Evolutionary conservation across 78 protist genomes (phyloP).

Genomic region (Capsaspora owczarzaki): DNA sequence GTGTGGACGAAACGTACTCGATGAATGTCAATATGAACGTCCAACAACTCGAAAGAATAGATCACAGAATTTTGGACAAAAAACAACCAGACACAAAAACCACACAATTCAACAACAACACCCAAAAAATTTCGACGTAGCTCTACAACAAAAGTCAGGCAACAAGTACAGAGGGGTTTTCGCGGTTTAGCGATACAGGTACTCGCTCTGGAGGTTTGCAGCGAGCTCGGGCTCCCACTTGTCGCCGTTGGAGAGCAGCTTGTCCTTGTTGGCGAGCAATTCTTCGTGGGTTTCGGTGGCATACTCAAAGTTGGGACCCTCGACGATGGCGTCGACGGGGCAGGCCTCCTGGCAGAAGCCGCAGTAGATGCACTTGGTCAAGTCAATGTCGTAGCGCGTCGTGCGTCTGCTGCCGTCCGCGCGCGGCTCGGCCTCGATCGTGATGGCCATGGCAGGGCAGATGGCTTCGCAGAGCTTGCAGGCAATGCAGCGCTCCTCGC

Average conservation of each 20-base stretch:
- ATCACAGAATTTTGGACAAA: too few relatives aligned
- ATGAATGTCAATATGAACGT: background rate
- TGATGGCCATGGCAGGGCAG: conserved; percentile 91
- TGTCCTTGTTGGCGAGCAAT: conserved; percentile 58
- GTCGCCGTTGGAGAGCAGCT: conserved; percentile 78
- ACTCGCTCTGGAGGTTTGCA: conserved; percentile 59
- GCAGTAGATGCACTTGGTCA: conserved; percentile 92
- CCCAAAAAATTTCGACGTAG: background rate
- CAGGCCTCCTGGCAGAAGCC: conserved; percentile 84
- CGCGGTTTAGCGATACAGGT: conserved; percentile 53
- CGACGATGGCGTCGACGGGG: conserved; percentile 92
- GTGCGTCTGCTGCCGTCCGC: conserved; percentile 82
- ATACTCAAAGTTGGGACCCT: conserved; percentile 88
- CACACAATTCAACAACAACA: background rate
- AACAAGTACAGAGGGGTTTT: background rate
- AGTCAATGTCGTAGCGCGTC: conserved; percentile 80
- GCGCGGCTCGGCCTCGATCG: conserved; percentile 86
- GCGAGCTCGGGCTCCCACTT: conserved; percentile 87
- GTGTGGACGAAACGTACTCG: background rate
- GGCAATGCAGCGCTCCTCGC: conserved; percentile 80
- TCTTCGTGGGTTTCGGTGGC: conserved; percentile 74
- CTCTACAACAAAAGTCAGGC: background rate
- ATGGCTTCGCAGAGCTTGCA: conserved; percentile 87
- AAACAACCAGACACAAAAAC: background rate
- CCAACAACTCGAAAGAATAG: background rate